Percentiles rank a stretch among this genome's conserved stretches.
Evolutionary conservation across 192 early-diverging fungal species (phyloP).

Genomic region (Dissophora ornata): DNA sequence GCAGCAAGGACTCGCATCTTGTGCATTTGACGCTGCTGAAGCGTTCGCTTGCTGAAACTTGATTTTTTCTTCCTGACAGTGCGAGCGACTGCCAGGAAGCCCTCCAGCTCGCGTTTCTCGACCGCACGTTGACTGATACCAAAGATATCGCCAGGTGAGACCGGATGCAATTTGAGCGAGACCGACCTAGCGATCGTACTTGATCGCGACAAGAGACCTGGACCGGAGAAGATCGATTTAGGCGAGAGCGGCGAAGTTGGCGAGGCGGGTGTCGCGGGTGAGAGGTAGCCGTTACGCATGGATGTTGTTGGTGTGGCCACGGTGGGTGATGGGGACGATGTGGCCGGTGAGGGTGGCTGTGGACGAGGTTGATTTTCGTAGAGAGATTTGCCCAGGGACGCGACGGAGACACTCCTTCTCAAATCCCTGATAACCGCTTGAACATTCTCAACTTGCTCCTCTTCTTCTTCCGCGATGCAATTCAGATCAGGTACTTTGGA

Average conservation of each 20-base stretch:
- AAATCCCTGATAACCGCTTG: slow-evolving; percentile 29
- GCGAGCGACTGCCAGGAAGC: slow-evolving; percentile 33
- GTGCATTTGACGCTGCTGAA: slow-evolving; percentile 27
- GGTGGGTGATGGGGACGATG: background rate
- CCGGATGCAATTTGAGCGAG: slow-evolving; percentile 35
- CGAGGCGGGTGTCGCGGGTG: slow-evolving; percentile 4
- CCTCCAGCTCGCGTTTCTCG: slow-evolving; percentile 34
- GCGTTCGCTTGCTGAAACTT: slow-evolving; percentile 7
- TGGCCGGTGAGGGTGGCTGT: background rate
- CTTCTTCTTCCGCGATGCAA: slow-evolving; percentile 31
- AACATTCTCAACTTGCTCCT: slow-evolving; percentile 40
- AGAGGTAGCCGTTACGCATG: background rate
- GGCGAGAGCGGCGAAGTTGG: slow-evolving; percentile 13
- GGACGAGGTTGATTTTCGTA: slow-evolving; percentile 35
- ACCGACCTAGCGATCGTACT: slow-evolving; percentile 42
- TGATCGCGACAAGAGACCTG: slow-evolving; percentile 18
- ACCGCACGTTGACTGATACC: slow-evolving; percentile 51
- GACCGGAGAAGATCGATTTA: slow-evolving; percentile 5
- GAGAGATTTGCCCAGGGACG: slow-evolving; percentile 26
- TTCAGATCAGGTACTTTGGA: slow-evolving; percentile 28
- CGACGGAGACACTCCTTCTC: slow-evolving; percentile 35
- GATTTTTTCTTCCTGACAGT: slow-evolving; percentile 16
- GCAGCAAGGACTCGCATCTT: slow-evolving; percentile 28
- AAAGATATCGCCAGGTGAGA: slow-evolving; percentile 52
- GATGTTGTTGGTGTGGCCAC: background rate